These are phyloP conservation scores for Sphagnum contortum DNA, from an alignment of 225 moss, liverwort and hornwort species.

Conservation along the genomic window DNA sequence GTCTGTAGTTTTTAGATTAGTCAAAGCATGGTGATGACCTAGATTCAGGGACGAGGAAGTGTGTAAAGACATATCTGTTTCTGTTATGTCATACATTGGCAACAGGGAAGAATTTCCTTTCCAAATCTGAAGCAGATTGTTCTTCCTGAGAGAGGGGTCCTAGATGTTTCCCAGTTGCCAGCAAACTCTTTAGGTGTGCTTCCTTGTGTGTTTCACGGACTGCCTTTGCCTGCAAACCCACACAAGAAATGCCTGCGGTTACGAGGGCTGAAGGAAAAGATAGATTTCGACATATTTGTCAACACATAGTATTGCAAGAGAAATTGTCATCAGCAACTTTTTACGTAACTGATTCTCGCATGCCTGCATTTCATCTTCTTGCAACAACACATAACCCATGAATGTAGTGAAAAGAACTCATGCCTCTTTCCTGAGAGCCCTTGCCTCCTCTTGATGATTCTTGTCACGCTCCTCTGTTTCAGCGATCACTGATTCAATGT, in stretches of 20 bases:
- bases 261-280: not conserved
- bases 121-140: slow-evolving; percentile 1
- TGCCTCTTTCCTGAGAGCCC: slow-evolving; percentile 55
- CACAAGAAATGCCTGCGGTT: not conserved
- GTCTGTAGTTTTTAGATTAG: too few species aligned
- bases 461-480: slow-evolving; percentile 35
- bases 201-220: slow-evolving; percentile 41
- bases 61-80: too few species aligned
- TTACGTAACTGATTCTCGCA: not conserved
- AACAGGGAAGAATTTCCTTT: too few species aligned
- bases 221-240: slow-evolving; percentile 30
- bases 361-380: not conserved
- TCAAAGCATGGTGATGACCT: too few species aligned
- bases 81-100: too few species aligned
- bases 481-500: slow-evolving; percentile 33
- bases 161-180: slow-evolving; percentile 27
- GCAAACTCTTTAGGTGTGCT: slow-evolving; percentile 5
- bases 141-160: slow-evolving; percentile 16
- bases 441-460: slow-evolving; percentile 43
- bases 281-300: too few species aligned
- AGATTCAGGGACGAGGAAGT: too few species aligned
- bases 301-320: too few species aligned
- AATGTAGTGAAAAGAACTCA: too few species aligned
- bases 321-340: too few species aligned
- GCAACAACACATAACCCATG: not conserved